These are phyloP conservation scores for Ambrosia trifida DNA, from an alignment of 129 eudicot genomes.

Conservation along the genomic window DNA sequence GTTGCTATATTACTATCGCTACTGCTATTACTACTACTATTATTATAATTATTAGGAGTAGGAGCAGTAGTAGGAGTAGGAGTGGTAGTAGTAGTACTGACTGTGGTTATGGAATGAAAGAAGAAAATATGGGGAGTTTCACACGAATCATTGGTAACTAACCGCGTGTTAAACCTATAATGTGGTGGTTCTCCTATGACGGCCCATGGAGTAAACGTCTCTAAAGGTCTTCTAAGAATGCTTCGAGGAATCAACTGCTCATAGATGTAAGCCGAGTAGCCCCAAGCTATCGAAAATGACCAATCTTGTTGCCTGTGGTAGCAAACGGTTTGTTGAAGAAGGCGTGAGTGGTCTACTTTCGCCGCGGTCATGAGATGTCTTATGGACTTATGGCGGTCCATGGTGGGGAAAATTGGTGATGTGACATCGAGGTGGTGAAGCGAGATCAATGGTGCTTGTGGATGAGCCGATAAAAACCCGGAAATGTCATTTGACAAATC, in stretches of 20 bases:
- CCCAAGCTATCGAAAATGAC: conserved; percentile 45
- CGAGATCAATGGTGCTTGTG: conserved; percentile 43
- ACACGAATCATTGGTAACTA: conserved; percentile 28
- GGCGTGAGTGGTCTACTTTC: conserved; percentile 37
- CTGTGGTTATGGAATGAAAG: conserved; percentile 28
- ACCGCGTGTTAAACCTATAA: conserved; percentile 43
- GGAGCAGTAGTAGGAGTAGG: too few species aligned
- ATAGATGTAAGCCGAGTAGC: conserved; percentile 43
- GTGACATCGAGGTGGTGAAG: conserved; percentile 45
- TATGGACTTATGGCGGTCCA: conserved; percentile 34
- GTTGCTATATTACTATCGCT: not conserved
- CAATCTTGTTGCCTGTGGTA: conserved; percentile 35
- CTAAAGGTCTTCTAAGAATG: conserved; percentile 40
- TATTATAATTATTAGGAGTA: too few species aligned
- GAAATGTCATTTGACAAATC: conserved; percentile 44
- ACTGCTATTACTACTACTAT: not conserved
- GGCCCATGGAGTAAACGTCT: conserved; percentile 47
- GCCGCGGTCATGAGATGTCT: conserved; percentile 39
- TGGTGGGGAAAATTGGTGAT: conserved; percentile 37
- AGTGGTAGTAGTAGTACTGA: not conserved
- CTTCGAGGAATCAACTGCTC: conserved; percentile 40
- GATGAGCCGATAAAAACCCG: conserved; percentile 46
- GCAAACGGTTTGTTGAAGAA: conserved; percentile 46
- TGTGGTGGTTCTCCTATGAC: conserved; percentile 34
- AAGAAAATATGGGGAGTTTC: conserved; percentile 47